Percentiles rank a stretch among this genome's conserved stretches.
phyloP scores from a whole-genome alignment of 2,329 filamentous ascomycete genomes.

The Ophiostoma quercus region DNA sequence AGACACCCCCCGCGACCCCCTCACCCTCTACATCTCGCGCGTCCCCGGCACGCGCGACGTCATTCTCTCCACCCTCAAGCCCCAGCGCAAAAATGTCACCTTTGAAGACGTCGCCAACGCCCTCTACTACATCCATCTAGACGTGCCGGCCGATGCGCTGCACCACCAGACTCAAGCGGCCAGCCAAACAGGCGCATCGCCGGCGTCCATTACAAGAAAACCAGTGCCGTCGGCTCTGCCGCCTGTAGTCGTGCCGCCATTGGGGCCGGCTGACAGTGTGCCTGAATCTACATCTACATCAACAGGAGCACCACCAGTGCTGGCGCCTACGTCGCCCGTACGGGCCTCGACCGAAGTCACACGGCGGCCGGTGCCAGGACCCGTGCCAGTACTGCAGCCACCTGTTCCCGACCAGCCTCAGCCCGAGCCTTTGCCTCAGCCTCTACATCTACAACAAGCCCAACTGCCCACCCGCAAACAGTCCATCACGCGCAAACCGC shows the following conservation, averaged over 20 bases:
- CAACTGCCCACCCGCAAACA: neutral
- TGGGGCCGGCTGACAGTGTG: too few relatives aligned
- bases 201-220: slow-evolving; percentile 43
- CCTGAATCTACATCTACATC: neutral
- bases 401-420: neutral
- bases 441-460: neutral
- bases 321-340: neutral
- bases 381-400: neutral
- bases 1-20: slow-evolving; percentile 60
- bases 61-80: slow-evolving; percentile 86
- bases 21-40: slow-evolving; percentile 85
- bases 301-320: neutral
- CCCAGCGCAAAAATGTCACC: slow-evolving; percentile 81
- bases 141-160: slow-evolving; percentile 52
- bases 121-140: slow-evolving; percentile 85
- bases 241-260: neutral
- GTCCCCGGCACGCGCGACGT: slow-evolving; percentile 91
- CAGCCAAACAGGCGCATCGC: neutral
- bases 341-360: neutral
- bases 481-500: slow-evolving; percentile 18
- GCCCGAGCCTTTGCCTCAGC: neutral
- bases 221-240: slow-evolving; percentile 37
- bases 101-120: slow-evolving; percentile 79
- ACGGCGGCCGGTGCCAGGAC: neutral
- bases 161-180: slow-evolving; percentile 33